Conservation (phyloP, 2,329 filamentous ascomycete species). For the Didymella lethalis region DNA sequence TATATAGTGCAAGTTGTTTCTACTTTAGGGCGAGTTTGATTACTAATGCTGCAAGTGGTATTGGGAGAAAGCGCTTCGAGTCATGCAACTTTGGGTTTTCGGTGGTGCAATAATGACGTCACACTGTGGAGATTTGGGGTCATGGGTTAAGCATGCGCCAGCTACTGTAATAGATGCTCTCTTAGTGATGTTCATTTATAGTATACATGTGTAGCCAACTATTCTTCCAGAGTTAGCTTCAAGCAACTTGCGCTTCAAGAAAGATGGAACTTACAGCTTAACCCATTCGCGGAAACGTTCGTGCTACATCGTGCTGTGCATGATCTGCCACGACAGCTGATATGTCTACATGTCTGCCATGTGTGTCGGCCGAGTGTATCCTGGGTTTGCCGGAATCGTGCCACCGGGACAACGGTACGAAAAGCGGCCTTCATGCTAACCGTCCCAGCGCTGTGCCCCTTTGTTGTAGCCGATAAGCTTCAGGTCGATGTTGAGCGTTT, state of each 20-base stretch:
- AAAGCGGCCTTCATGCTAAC: conserved; percentile 46
- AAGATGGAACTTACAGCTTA: neutral
- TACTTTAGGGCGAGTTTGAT: neutral
- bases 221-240: neutral
- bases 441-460: conserved; percentile 64
- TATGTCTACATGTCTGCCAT: neutral
- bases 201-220: neutral
- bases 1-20: neutral
- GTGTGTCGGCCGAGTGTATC: neutral
- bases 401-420: conserved; percentile 4
- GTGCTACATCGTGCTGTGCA: neutral
- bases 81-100: neutral
- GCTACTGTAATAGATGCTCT: neutral
- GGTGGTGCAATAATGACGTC: conserved; percentile 17
- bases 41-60: conserved; percentile 7
- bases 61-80: conserved; percentile 2
- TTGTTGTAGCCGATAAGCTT: conserved; percentile 70
- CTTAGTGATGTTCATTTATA: neutral
- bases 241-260: neutral
- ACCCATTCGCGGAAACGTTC: neutral
- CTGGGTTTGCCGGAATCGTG: neutral
- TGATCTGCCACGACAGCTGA: neutral
- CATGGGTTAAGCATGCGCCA: neutral
- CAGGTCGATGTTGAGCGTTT: conserved; percentile 69
- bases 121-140: neutral